Evolutionary conservation across 495 filamentous ascomycete genomes (phyloP).

Genomic region (Pyrenula massariospora): DNA sequence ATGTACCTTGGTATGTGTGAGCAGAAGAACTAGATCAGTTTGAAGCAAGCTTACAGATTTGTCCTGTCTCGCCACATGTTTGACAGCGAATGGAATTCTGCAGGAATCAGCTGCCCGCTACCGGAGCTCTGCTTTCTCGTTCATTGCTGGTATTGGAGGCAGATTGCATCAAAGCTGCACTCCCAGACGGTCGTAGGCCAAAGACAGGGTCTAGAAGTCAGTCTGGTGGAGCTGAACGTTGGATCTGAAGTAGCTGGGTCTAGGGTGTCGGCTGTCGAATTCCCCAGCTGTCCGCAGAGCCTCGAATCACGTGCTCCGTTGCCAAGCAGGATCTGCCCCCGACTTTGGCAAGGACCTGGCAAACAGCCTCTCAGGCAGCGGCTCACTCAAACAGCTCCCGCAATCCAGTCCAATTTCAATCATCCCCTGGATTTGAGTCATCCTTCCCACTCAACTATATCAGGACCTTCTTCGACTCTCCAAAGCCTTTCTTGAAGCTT

Average conservation of each 20-base stretch:
- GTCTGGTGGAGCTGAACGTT: neutral
- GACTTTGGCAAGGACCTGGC: neutral
- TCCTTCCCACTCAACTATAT: too few relatives aligned
- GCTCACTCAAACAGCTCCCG: neutral
- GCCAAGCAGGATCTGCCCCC: neutral
- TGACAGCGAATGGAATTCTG: conserved; percentile 11
- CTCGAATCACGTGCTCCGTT: neutral
- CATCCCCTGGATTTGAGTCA: neutral
- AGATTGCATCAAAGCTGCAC: too few relatives aligned
- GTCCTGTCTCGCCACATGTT: conserved; percentile 97
- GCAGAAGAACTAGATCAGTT: conserved; percentile 8
- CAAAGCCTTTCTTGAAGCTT: too few relatives aligned
- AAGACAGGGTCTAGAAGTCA: too few relatives aligned
- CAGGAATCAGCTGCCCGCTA: neutral
- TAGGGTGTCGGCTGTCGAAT: neutral
- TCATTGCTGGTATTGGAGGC: too few relatives aligned
- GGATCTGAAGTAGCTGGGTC: neutral
- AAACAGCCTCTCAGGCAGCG: neutral
- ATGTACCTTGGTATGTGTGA: conserved; percentile 57
- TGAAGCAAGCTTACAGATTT: conserved; percentile 60
- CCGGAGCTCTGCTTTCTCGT: neutral
- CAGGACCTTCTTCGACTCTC: too few relatives aligned
- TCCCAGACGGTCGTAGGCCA: too few relatives aligned
- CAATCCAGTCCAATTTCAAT: neutral
- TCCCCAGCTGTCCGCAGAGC: neutral